Percentiles rank a stretch among this genome's conserved stretches.
phyloP scores from a whole-genome alignment of 2,329 filamentous ascomycete genomes.

The Pyricularia grisea region DNA sequence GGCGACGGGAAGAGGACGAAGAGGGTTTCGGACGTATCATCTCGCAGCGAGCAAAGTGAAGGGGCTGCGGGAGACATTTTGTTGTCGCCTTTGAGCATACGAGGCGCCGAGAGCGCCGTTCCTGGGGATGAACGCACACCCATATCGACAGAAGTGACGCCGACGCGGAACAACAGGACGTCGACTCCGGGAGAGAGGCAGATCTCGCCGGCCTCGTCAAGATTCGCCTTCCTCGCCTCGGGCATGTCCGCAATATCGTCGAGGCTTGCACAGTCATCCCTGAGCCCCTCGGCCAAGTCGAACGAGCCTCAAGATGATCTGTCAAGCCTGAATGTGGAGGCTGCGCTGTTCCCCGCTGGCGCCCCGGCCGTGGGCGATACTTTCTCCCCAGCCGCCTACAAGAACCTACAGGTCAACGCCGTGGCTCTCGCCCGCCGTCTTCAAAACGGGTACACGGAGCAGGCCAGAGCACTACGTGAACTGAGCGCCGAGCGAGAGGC shows the following conservation, averaged over 20 bases:
- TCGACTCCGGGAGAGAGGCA: constrained; percentile 15
- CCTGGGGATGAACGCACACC: neutral
- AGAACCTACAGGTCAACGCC: constrained; percentile 51
- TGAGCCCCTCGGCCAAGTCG: constrained; percentile 11
- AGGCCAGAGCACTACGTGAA: constrained; percentile 39
- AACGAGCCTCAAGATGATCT: constrained; percentile 39
- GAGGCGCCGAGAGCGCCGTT: neutral
- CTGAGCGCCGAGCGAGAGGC: constrained; percentile 43
- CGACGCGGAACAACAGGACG: constrained; percentile 22
- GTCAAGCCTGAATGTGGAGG: constrained; percentile 43
- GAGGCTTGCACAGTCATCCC: constrained; percentile 21
- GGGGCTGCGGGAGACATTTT: neutral
- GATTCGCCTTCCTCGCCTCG: constrained; percentile 36
- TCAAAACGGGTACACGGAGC: constrained; percentile 48
- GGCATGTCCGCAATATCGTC: constrained; percentile 34
- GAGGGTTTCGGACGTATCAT: constrained; percentile 14
- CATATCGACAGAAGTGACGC: constrained; percentile 9
- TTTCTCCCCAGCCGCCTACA: constrained; percentile 50
- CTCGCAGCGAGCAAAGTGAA: constrained; percentile 14
- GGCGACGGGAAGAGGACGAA: constrained; percentile 24
- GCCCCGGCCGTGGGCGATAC: constrained; percentile 32
- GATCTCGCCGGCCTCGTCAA: constrained; percentile 21
- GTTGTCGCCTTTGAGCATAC: neutral
- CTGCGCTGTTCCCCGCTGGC: constrained; percentile 40
- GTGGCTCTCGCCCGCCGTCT: constrained; percentile 43